Percentiles rank a stretch among this genome's conserved stretches.
Evolutionary conservation across 1,284 basidiomycete species (phyloP).

Genomic region (Irpex sp.): DNA sequence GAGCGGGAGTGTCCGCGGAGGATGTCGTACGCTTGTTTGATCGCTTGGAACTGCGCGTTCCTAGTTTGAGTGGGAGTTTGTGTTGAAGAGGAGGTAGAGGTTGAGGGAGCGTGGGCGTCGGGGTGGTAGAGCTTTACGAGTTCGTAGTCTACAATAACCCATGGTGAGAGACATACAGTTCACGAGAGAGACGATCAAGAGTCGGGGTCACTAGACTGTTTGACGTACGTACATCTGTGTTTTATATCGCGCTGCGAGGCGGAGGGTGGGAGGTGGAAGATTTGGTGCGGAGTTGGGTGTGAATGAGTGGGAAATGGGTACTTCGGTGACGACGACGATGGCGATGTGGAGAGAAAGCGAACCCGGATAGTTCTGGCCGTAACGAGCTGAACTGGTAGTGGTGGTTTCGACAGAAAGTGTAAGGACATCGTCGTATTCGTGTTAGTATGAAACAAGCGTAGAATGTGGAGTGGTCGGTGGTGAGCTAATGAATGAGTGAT

Average conservation of each 20-base stretch:
- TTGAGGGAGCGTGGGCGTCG: constrained; percentile 26
- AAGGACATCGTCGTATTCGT: too few relatives aligned
- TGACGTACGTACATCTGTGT: constrained; percentile 38
- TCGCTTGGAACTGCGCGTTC: constrained; percentile 45
- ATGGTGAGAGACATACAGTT: background rate
- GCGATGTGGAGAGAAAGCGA: too few relatives aligned
- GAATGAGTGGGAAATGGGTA: constrained; percentile 39
- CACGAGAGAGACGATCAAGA: background rate
- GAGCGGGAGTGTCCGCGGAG: constrained; percentile 27
- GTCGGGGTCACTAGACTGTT: too few relatives aligned
- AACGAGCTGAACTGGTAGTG: too few relatives aligned
- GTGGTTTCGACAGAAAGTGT: too few relatives aligned
- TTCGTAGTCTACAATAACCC: constrained; percentile 40
- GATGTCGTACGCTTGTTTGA: constrained; percentile 45
- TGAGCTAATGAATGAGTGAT: too few relatives aligned
- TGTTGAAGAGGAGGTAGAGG: background rate
- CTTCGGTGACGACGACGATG: constrained; percentile 18
- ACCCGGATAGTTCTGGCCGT: too few relatives aligned
- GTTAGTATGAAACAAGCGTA: too few relatives aligned
- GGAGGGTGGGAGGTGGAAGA: constrained; percentile 44
- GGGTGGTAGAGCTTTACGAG: constrained; percentile 52
- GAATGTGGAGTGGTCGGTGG: too few relatives aligned
- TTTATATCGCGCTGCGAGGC: constrained; percentile 46
- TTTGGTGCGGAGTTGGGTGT: constrained; percentile 46
- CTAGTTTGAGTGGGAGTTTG: constrained; percentile 30